Evolutionary conservation across 2,329 filamentous ascomycete genomes (phyloP), one percentile per base, ranked within the genome.

Genomic region (Alternaria sp.): DNA sequence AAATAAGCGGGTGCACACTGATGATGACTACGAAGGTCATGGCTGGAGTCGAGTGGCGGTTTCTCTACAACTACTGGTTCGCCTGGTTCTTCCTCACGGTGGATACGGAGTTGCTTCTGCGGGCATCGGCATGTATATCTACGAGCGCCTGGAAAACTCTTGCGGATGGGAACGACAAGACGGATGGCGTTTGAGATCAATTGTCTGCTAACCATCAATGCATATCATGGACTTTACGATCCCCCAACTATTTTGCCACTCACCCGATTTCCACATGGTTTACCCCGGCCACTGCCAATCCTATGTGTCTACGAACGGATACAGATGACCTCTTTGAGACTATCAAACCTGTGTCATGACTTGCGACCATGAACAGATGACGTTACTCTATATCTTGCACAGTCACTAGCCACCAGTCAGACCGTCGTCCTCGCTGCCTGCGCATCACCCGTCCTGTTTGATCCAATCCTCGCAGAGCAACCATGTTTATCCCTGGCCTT

Each of bases 1-100:
- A 87, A 81, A 79, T 81, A 81, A 79, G 70, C 77, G 75, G 69
- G 63, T 73, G 67, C 66, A 64, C 65, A 64, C 57, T 76, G 66
- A 73, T 61, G 71, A 73, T 69, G 69, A 70, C 69, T 66, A 73
- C 65, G 62, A 73, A 72, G 61, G 72, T 72, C 70, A 70, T 70
- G 71, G 69, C 72, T 66, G 70, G 73, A 68, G 66, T 73, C 71
- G 71, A 71, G 68, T 72, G 69, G 74, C 66, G 72, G 70, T 71
- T 72, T 71, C 71, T 76, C 73, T 75, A 71, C 69, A 69, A 71
- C 68, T 72, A 70, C 67, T 72, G 69, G 67, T 74, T 69, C 70
- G 69, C 65, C 72, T 73, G 71, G 66, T 73, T 69, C 65, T 75
- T 73, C 69, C 75, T 73, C 72, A 74, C 51, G 72, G 70, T 73